These are phyloP conservation scores for Tricholoma matsutake DNA, from an alignment of 768 basidiomycete species.

Conservation along the genomic window DNA sequence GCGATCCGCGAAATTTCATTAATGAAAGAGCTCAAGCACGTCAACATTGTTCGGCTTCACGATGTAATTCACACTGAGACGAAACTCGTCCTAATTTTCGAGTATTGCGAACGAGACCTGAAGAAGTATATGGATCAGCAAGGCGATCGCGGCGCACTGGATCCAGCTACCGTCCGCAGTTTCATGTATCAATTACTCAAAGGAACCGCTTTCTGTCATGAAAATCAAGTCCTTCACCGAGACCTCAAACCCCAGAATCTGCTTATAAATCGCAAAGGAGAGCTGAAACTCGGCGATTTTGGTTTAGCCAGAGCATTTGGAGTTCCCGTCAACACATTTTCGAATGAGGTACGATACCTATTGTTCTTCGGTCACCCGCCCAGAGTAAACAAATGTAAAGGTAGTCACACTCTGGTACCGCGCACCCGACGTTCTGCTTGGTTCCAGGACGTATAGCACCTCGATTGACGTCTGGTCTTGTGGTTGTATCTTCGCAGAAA, in stretches of 20 bases:
- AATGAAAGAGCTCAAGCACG: conserved; percentile 99
- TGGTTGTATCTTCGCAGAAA: conserved; percentile 99
- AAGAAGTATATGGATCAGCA: conserved; percentile 99
- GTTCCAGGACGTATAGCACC: conserved; percentile 95
- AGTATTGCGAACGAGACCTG: conserved; percentile 96
- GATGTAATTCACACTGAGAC: conserved; percentile 99
- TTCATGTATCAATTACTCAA: conserved; percentile 98
- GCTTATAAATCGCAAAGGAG: conserved; percentile 95
- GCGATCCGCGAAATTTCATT: conserved; percentile 98
- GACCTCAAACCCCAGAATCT: conserved; percentile 99
- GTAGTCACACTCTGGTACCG: conserved; percentile 99
- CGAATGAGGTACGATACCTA: conserved; percentile 70
- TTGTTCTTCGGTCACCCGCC: background rate
- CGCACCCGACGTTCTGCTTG: conserved; percentile 95
- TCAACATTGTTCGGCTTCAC: conserved; percentile 97
- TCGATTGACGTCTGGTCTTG: conserved; percentile 99
- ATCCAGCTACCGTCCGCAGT: conserved; percentile 85
- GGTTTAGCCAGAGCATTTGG: conserved; percentile 97
- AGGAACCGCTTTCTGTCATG: conserved; percentile 97
- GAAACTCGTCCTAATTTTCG: conserved; percentile 97
- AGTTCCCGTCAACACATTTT: conserved; percentile 98
- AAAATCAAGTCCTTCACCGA: conserved; percentile 95
- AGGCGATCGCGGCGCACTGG: conserved; percentile 92
- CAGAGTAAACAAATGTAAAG: conserved; percentile 33
- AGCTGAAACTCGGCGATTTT: conserved; percentile 97